Evolutionary conservation across 1,139 yeast genomes (phyloP).

Genomic region (Candida labiduridarum): DNA sequence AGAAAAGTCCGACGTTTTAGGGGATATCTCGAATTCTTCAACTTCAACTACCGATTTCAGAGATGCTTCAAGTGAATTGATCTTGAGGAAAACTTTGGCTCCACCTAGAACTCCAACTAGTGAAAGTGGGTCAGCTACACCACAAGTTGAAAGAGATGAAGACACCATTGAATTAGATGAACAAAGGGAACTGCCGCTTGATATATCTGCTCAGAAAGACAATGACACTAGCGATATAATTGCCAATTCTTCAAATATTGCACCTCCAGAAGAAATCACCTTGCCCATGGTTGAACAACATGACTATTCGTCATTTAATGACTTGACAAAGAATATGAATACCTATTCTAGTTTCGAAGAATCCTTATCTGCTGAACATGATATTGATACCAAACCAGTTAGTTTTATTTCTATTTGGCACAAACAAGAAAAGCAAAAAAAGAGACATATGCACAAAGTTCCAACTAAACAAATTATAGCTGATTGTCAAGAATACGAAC

Average conservation of each 20-base stretch:
- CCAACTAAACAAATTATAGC: constrained; percentile 14
- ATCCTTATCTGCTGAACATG: constrained; percentile 47
- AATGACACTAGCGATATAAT: constrained; percentile 20
- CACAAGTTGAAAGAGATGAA: constrained; percentile 17
- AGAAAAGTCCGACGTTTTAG: constrained; percentile 13
- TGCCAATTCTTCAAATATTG: constrained; percentile 49
- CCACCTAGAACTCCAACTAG: constrained; percentile 19
- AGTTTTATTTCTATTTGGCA: constrained; percentile 49
- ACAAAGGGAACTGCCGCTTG: neutral
- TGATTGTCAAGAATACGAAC: constrained; percentile 7
- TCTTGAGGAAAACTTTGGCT: constrained; percentile 21
- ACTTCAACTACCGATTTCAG: constrained; percentile 22
- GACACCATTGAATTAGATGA: constrained; percentile 1
- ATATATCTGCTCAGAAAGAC: constrained; percentile 11
- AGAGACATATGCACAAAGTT: constrained; percentile 17
- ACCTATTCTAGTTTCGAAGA: constrained; percentile 35
- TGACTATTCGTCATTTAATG: constrained; percentile 40
- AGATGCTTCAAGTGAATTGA: constrained; percentile 12
- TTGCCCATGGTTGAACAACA: constrained; percentile 41
- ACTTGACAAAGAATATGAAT: constrained; percentile 31
- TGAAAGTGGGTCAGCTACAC: constrained; percentile 21
- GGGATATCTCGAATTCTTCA: constrained; percentile 15
- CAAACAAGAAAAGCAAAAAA: constrained; percentile 33
- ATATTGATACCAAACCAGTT: constrained; percentile 28
- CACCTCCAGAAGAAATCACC: constrained; percentile 40